Percentiles rank a stretch among this genome's conserved stretches.
Evolutionary conservation across 805 yeast genomes (phyloP).

Genomic region (Clavispora asparagi): DNA sequence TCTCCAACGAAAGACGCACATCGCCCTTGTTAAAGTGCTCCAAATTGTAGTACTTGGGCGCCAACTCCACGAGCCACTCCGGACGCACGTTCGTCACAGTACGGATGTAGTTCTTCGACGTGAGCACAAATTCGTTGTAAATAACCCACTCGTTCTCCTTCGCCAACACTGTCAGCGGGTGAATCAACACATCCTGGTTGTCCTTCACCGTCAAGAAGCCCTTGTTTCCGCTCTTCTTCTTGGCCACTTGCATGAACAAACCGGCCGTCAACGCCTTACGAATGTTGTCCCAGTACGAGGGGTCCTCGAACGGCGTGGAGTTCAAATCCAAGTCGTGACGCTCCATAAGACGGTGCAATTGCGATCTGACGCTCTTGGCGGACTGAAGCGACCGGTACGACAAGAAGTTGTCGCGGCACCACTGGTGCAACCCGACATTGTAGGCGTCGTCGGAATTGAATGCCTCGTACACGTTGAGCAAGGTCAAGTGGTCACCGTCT

Average conservation of each 20-base stretch:
- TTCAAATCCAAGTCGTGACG: slow-evolving; percentile 68
- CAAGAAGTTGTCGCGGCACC: slow-evolving; percentile 91
- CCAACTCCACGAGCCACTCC: slow-evolving; percentile 84
- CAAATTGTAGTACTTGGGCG: slow-evolving; percentile 66
- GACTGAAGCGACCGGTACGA: slow-evolving; percentile 78
- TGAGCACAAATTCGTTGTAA: slow-evolving; percentile 91
- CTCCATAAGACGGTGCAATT: slow-evolving; percentile 79
- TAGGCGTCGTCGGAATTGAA: slow-evolving; percentile 72
- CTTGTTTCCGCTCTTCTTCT: slow-evolving; percentile 68
- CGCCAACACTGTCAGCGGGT: slow-evolving; percentile 89
- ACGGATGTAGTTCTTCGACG: slow-evolving; percentile 88
- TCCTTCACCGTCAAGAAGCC: slow-evolving; percentile 92
- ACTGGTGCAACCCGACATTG: slow-evolving; percentile 59
- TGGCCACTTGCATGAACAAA: slow-evolving; percentile 97
- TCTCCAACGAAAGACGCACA: slow-evolving; percentile 62
- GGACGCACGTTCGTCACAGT: slow-evolving; percentile 89
- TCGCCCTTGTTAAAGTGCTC: slow-evolving; percentile 65
- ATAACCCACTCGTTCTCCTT: slow-evolving; percentile 89
- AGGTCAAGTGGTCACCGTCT: slow-evolving; percentile 91
- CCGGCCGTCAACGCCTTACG: slow-evolving; percentile 88
- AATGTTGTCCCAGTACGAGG: slow-evolving; percentile 66
- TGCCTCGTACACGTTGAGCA: slow-evolving; percentile 82
- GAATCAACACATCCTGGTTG: slow-evolving; percentile 91
- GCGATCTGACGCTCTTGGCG: slow-evolving; percentile 84
- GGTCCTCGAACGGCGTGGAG: slow-evolving; percentile 57